Base-by-base conservation (phyloP, 2,329 filamentous ascomycete species). In the Alternaria sp. region DNA sequence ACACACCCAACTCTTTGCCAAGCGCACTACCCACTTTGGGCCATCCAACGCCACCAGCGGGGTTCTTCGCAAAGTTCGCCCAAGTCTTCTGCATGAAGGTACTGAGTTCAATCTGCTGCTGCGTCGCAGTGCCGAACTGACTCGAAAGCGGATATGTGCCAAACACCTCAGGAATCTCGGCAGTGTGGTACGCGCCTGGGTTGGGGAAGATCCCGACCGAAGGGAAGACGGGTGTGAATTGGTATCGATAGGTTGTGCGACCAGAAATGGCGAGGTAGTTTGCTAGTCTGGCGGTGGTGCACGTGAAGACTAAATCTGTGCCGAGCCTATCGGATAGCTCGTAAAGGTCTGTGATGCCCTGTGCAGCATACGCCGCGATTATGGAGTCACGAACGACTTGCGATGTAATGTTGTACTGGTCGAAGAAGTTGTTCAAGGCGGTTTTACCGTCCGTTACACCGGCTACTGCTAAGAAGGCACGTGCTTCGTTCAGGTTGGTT, bases 31-130 rank as follows among this genome's bases (percentile, higher is more conserved):
- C 55, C 10, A 66, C 61, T 15, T 45, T 64, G 3, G 56, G 50
- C 64, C 66, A 68, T 11, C 66, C 64, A 5, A 63, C 64, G 15
- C 66, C 64, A 11, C 41, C 49, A 18, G 15, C 18, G 1, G 71
- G 70, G 50, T 71, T 51, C 49, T 67, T 71, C 6, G 71, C 70
- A 59, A 74, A 75, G 0, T 47, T 60, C 5, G 71, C 71, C 73
- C 73, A 75, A 1, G 66, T 70, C 14, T 47, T 60, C 20, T 66
- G 66, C 71, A 75, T 73, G 15, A 65, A 67, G 3, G 66, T 43
- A 37, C 71, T 74, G 3, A 75, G 59, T 5, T 51, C 20, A 8
- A 63, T 66, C 43, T 75, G 65, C 55, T 67, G 61, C 11, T 46
- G 37, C 2, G 70, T 73, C 6, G 62, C 65, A 43, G 50, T 59